A percentile compares a stretch with the other conserved stretches of the same genome.
phyloP scores from a whole-genome alignment of 139 green algal genomes.

The Closterium sp. region DNA sequence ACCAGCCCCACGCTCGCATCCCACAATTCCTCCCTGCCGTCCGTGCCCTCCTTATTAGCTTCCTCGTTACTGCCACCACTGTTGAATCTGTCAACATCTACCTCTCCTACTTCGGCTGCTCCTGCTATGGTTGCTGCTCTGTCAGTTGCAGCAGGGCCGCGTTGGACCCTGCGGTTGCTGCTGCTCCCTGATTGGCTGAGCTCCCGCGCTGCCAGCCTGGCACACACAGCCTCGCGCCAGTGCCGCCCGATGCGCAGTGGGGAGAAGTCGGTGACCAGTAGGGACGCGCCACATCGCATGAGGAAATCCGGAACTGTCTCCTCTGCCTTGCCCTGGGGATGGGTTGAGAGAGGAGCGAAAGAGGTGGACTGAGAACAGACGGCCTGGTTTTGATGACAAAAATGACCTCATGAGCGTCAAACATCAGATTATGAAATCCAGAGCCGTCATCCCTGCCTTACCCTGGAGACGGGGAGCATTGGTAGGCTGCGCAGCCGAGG shows the following conservation, averaged over 20 bases:
- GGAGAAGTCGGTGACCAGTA: conserved; percentile 88
- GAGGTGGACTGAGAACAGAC: conserved; percentile 1
- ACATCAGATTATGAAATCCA: not conserved
- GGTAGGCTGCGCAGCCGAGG: no score
- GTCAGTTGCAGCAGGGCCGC: no score
- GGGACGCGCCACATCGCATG: conserved; percentile 57
- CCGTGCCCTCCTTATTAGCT: not conserved
- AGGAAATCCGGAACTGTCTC: conserved; percentile 75
- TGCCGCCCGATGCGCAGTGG: conserved; percentile 71
- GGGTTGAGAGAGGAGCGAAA: not conserved
- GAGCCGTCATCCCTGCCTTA: no score
- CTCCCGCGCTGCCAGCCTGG: not conserved
- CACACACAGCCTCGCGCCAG: conserved; percentile 71
- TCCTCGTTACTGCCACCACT: no score
- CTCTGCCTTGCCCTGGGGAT: conserved; percentile 58
- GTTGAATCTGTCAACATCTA: not conserved
- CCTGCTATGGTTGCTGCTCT: not conserved
- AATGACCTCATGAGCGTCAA: not conserved
- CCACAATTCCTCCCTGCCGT: not conserved
- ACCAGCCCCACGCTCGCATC: not conserved
- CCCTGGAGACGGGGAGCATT: no score
- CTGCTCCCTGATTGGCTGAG: not conserved
- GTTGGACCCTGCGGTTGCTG: not conserved
- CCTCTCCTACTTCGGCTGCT: not conserved
- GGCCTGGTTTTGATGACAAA: not conserved